Evolutionary conservation across 1,139 yeast genomes (phyloP).

Genomic region (Suhomyces coccinellae): DNA sequence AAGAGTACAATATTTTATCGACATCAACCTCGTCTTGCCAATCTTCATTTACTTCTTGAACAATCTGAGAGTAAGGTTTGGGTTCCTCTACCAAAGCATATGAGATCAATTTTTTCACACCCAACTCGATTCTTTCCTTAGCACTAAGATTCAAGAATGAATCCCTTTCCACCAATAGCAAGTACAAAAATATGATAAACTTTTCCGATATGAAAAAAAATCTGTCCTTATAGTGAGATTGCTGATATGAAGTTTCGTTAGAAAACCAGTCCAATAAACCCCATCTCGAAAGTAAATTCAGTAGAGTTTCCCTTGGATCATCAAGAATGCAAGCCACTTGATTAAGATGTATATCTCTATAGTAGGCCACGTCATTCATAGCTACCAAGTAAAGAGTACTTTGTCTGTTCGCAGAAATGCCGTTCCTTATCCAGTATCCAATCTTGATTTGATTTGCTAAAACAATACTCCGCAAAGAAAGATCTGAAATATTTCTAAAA

Average conservation of each 20-base stretch:
- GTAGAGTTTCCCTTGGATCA: conserved; percentile 42
- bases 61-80: conserved; percentile 51
- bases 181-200: conserved; percentile 56
- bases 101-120: conserved; percentile 39
- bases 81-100: conserved; percentile 56
- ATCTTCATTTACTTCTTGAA: conserved; percentile 37
- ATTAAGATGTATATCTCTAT: conserved; percentile 55
- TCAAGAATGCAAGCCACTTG: conserved; percentile 55
- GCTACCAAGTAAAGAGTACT: conserved; percentile 37
- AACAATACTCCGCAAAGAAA: conserved; percentile 61
- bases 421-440: conserved; percentile 92
- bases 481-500: conserved; percentile 51
- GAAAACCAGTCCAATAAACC: conserved; percentile 56
- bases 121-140: conserved; percentile 25
- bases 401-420: conserved; percentile 53
- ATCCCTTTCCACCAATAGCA: conserved; percentile 55
- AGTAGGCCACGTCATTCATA: conserved; percentile 38
- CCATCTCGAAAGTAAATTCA: conserved; percentile 60
- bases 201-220: conserved; percentile 52
- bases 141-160: conserved; percentile 36
- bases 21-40: conserved; percentile 35
- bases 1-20: conserved; percentile 38
- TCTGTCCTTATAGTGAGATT: conserved; percentile 61
- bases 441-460: conserved; percentile 71
- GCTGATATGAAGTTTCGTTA: conserved; percentile 33